phyloP scores from a whole-genome alignment of 2,329 filamentous ascomycete species.

The Graphium sp. region DNA sequence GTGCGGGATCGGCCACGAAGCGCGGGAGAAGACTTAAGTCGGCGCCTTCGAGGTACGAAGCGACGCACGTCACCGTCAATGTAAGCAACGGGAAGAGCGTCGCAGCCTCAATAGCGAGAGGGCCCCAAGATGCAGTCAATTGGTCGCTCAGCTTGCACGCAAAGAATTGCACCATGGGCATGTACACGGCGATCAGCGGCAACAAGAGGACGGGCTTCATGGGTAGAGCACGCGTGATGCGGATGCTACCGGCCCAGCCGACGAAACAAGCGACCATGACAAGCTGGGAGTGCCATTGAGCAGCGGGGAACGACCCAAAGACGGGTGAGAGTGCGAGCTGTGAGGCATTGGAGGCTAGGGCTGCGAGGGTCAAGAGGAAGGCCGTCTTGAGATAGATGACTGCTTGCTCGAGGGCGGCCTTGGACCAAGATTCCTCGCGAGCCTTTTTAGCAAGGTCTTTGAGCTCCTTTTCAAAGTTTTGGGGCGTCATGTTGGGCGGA shows the following conservation, averaged over 20 bases:
- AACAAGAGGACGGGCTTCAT: constrained; percentile 35
- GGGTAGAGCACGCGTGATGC: constrained; percentile 30
- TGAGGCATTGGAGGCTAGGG: constrained; percentile 51
- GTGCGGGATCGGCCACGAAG: constrained; percentile 43
- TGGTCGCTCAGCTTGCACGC: constrained; percentile 49
- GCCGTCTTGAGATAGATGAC: constrained; percentile 18
- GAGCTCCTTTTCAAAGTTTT: constrained; percentile 36
- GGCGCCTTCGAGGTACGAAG: constrained; percentile 45
- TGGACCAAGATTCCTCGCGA: constrained; percentile 13
- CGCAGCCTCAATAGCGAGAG: constrained; percentile 54
- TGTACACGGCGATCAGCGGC: constrained; percentile 58
- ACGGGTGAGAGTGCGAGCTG: constrained; percentile 68
- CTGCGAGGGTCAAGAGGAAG: constrained; percentile 29
- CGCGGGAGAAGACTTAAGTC: constrained; percentile 36
- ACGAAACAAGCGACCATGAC: constrained; percentile 50
- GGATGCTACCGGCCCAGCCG: constrained; percentile 54
- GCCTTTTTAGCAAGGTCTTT: constrained; percentile 29
- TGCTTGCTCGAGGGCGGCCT: constrained; percentile 18
- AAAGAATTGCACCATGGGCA: constrained; percentile 56
- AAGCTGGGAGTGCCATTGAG: constrained; percentile 52
- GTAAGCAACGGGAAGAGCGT: constrained; percentile 55
- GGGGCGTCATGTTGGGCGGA: constrained; percentile 24
- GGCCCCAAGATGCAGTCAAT: constrained; percentile 56
- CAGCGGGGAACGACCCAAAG: constrained; percentile 70
- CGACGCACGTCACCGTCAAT: constrained; percentile 47